Evolutionary conservation across 768 basidiomycete genomes (phyloP).

Genomic region (Pholiota microspora): DNA sequence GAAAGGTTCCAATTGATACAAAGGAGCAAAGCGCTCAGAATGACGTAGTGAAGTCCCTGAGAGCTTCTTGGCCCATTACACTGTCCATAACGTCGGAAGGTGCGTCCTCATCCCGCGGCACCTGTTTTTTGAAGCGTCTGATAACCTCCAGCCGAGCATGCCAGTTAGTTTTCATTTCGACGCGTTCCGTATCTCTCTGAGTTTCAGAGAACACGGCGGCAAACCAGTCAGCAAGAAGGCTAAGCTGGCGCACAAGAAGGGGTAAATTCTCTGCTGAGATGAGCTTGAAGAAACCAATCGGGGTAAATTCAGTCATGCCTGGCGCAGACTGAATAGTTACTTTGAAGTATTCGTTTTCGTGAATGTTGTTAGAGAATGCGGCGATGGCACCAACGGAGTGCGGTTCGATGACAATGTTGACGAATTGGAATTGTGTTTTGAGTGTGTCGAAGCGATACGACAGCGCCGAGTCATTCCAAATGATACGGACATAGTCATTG

Average conservation of each 20-base stretch:
- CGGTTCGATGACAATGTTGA: slow-evolving; percentile 96
- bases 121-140: slow-evolving; percentile 57
- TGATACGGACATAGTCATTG: slow-evolving; percentile 93
- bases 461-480: slow-evolving; percentile 96
- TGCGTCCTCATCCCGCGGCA: slow-evolving; percentile 24
- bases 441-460: slow-evolving; percentile 92
- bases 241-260: slow-evolving; percentile 83
- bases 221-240: slow-evolving; percentile 87
- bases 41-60: slow-evolving; percentile 56
- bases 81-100: slow-evolving; percentile 28
- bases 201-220: slow-evolving; percentile 80
- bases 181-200: slow-evolving; percentile 61
- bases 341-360: slow-evolving; percentile 96
- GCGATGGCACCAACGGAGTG: slow-evolving; percentile 83
- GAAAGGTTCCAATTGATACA: slow-evolving; percentile 13
- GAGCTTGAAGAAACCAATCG: slow-evolving; percentile 91
- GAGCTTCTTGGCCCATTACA: slow-evolving; percentile 50
- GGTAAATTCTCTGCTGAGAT: slow-evolving; percentile 88
- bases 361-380: slow-evolving; percentile 78
- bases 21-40: slow-evolving; percentile 31
- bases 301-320: slow-evolving; percentile 93
- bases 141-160: slow-evolving; percentile 76
- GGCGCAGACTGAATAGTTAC: slow-evolving; percentile 84
- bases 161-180: slow-evolving; percentile 91
- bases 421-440: slow-evolving; percentile 90